phyloP scores from a whole-genome alignment of 345 rosid species.

The Populus alba region DNA sequence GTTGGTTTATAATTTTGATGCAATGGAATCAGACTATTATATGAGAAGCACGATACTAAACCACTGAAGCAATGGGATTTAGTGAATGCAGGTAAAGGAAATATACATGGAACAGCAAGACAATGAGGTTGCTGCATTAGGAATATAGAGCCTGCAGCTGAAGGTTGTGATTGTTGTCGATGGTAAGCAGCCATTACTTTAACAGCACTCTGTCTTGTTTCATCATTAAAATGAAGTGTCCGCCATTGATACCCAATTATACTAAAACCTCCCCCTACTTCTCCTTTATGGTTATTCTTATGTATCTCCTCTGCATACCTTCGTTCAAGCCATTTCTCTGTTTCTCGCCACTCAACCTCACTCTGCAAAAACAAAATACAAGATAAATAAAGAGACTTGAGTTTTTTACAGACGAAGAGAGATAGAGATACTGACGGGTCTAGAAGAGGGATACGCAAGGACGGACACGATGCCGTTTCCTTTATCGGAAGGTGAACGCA shows the following conservation, averaged over 20 bases:
- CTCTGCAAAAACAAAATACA: constrained; percentile 36
- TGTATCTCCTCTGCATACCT: constrained; percentile 52
- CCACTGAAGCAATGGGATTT: too few species aligned
- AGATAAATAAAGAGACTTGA: not conserved
- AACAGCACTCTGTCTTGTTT: constrained; percentile 80
- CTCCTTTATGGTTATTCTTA: constrained; percentile 16
- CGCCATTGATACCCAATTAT: constrained; percentile 90
- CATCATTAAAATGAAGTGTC: constrained; percentile 70
- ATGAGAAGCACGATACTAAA: not conserved
- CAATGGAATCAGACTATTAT: not conserved
- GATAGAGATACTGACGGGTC: constrained; percentile 56
- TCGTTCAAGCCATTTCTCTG: constrained; percentile 74
- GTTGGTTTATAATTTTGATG: too few species aligned
- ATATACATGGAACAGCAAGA: constrained; percentile 82
- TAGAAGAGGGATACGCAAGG: constrained; percentile 64
- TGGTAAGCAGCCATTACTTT: constrained; percentile 77
- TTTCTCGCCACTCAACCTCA: constrained; percentile 53
- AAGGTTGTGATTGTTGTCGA: constrained; percentile 37
- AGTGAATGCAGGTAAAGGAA: not conserved
- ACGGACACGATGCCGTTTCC: constrained; percentile 91
- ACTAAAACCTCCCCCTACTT: constrained; percentile 36
- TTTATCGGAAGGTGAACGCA: constrained; percentile 46
- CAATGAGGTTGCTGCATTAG: constrained; percentile 82
- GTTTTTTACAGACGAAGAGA: not conserved
- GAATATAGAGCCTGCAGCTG: constrained; percentile 28